Evolutionary conservation across 371 early-diverging fungal genomes (phyloP).

Genomic region (Mortierella sp.): DNA sequence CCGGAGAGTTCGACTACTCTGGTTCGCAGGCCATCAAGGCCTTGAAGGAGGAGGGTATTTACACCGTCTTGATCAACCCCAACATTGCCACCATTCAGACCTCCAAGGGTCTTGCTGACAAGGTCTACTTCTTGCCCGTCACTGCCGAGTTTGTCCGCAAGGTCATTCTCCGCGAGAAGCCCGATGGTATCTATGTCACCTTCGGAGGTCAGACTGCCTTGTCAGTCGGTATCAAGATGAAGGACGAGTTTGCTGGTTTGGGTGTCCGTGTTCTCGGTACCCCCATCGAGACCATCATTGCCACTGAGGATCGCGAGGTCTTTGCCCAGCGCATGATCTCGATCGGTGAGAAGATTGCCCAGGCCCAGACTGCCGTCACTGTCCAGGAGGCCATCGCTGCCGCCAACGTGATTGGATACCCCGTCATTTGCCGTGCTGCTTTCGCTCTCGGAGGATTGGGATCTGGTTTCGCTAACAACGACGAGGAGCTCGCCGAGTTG

Average conservation of each 20-base stretch:
- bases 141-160: constrained; percentile 91
- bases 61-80: constrained; percentile 95
- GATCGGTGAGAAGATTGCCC: constrained; percentile 77
- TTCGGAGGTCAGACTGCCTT: constrained; percentile 97
- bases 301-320: constrained; percentile 94
- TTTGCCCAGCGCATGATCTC: constrained; percentile 89
- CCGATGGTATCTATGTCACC: constrained; percentile 94
- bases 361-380: constrained; percentile 85
- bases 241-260: constrained; percentile 82
- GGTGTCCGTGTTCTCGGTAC: constrained; percentile 95
- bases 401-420: constrained; percentile 89
- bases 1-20: constrained; percentile 98
- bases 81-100: constrained; percentile 99
- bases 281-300: constrained; percentile 90
- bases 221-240: constrained; percentile 91
- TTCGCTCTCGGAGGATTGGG: constrained; percentile 96
- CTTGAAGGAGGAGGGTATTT: constrained; percentile 88
- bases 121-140: constrained; percentile 95
- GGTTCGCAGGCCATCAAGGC: constrained; percentile 98
- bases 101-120: constrained; percentile 92
- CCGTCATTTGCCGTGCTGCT: constrained; percentile 94
- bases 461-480: constrained; percentile 93
- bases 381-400: constrained; percentile 89
- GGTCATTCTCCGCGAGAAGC: constrained; percentile 90
- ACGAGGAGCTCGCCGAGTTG: constrained; percentile 78